Evolutionary conservation across 78 protist species (phyloP), one percentile per base, ranked within the genome.

Genomic region (Polysphondylium violaceum): DNA sequence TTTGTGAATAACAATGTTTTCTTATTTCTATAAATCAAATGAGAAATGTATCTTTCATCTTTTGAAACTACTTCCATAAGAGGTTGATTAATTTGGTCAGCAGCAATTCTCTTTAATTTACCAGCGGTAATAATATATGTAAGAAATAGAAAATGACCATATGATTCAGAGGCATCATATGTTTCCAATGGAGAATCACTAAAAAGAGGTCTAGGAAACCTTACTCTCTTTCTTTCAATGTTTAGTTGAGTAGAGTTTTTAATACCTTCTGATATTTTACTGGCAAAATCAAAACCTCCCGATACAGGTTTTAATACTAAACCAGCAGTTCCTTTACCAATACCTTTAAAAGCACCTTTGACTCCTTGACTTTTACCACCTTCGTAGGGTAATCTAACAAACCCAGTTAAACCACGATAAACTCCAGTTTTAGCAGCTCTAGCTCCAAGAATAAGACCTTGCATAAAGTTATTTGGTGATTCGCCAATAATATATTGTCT

Each of bases 281-380:
- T 16, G 1, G 50, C 74, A 58, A 93, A 56, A 27, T 93, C 94
- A 47, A 95, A 59, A 9, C 76, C 74, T 3, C 96, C 98, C 1
- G 95, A 76, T 19, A 94, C 71, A 27, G 98, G 98, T 75, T 96
- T 96, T 7, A 74, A 64, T 2, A 87, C 91, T 5, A 87, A 19
- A 29, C 98, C 98, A 31, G 75, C 95, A 2, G 89, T 51, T 23
- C 98, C 98, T 47, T 95, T 93, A 19, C 98, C 98, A 25, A 95
- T 35, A 16, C 98, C 98, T 50, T 90, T 92, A 23, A 94, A 17
- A 4, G 81, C 74, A 29, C 98, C 98, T 23, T 29, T 23, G 19
- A 44, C 29, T 8, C 98, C 98, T 16, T 25, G 74, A 35, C 64
- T 60, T 68, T 63, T 60, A 5, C 94, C 96, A 44, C 97, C 98